Evolutionary conservation across 2,329 filamentous ascomycete species (phyloP).

Genomic region (Aotearoamyces nothofagi): DNA sequence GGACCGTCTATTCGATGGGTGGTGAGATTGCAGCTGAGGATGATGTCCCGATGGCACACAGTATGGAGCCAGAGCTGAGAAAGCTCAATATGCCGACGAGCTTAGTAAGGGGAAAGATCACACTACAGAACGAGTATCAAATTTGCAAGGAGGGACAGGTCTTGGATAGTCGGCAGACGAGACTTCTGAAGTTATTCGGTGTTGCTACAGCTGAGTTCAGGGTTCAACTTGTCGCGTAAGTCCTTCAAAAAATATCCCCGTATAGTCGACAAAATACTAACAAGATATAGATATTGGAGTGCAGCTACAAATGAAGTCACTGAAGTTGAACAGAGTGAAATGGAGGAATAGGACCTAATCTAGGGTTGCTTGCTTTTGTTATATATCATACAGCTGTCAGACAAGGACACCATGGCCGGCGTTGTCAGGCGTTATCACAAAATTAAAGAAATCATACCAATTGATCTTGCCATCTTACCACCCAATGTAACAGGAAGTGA

Average conservation of each 20-base stretch:
- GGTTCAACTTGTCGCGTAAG: conserved; percentile 61
- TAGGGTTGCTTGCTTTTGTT: too few species aligned
- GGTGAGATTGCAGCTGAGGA: conserved; percentile 68
- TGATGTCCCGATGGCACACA: conserved; percentile 77
- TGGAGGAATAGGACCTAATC: conserved; percentile 31
- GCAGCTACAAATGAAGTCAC: conserved; percentile 43
- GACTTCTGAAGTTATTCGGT: conserved; percentile 85
- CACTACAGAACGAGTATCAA: conserved; percentile 36
- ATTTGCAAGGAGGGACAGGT: conserved; percentile 75
- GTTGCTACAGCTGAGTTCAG: conserved; percentile 84
- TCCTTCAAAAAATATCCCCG: conserved; percentile 8
- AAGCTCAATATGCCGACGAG: conserved; percentile 81
- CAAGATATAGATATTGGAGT: conserved; percentile 39
- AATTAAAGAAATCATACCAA: conserved; percentile 15
- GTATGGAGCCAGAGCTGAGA: conserved; percentile 77
- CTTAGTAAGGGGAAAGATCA: conserved; percentile 77
- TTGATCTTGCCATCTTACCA: conserved; percentile 17
- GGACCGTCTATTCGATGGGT: conserved; percentile 65
- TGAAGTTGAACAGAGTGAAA: conserved; percentile 30
- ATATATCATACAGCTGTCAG: conserved; percentile 18
- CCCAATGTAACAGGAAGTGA: conserved; percentile 4
- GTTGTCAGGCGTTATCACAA: conserved; percentile 13
- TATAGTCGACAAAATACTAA: conserved; percentile 7
- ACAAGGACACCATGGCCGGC: conserved; percentile 18
- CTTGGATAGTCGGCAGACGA: conserved; percentile 82